Percentiles rank a stretch among this genome's conserved stretches.
Conservation (phyloP, 331 rosid species). For the Malus hybrid region DNA sequence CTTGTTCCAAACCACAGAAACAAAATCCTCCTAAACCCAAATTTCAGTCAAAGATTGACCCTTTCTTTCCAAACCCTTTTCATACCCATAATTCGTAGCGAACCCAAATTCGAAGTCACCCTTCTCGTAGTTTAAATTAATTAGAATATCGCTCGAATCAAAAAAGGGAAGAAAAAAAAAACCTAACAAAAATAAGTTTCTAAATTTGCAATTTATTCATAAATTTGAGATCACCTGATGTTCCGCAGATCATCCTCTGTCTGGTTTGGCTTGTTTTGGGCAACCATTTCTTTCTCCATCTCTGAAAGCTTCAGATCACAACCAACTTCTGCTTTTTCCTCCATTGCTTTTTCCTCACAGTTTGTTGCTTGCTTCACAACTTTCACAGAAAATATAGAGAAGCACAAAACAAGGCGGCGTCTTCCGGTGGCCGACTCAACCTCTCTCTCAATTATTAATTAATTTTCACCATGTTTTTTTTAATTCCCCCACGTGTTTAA, state of each 20-base stretch:
- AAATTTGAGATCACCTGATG: not conserved
- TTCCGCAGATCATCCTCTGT: slow-evolving; percentile 4
- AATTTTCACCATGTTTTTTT: not conserved
- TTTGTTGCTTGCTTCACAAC: not conserved
- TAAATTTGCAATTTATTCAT: not conserved
- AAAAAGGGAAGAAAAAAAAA: not conserved
- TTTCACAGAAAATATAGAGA: not conserved
- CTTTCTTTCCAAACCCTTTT: not conserved
- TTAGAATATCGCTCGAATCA: not conserved
- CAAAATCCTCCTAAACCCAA: not conserved
- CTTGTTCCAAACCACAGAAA: not conserved
- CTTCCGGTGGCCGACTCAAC: not conserved
- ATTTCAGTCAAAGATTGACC: not conserved
- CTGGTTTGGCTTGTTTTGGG: not conserved
- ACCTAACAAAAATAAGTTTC: not conserved
- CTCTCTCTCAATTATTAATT: not conserved
- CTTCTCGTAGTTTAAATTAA: too few species aligned
- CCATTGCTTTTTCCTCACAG: not conserved
- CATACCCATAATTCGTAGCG: not conserved
- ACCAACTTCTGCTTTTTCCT: not conserved
- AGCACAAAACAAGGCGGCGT: not conserved
- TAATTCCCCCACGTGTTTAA: slow-evolving; percentile 10
- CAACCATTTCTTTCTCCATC: not conserved
- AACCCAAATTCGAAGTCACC: too few species aligned
- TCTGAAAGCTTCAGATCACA: not conserved